These are phyloP conservation scores for Metschnikowia lunata DNA, from an alignment of 805 yeast genomes.

Conservation along the genomic window DNA sequence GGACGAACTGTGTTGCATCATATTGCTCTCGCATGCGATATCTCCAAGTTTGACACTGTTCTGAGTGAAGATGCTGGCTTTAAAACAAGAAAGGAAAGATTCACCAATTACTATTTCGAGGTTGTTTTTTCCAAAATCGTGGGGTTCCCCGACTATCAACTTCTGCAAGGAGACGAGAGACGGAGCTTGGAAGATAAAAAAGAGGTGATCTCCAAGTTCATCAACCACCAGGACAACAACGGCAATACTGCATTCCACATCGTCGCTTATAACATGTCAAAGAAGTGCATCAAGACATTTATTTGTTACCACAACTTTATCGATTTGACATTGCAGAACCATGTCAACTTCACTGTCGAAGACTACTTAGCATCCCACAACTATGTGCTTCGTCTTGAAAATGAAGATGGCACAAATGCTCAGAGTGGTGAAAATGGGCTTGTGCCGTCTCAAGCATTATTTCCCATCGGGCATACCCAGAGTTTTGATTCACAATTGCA, in stretches of 20 bases:
- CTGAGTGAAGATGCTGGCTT: conserved; percentile 5
- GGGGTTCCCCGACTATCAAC: conserved; percentile 24
- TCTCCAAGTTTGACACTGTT: conserved; percentile 6
- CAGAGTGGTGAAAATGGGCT: conserved; percentile 1
- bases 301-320: conserved; percentile 23
- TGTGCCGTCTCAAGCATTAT: conserved; percentile 1
- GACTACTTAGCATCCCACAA: conserved; percentile 28
- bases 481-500: conserved; percentile 37
- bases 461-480: conserved; percentile 16
- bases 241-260: conserved; percentile 95
- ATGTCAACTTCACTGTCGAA: conserved; percentile 23
- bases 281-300: conserved; percentile 22
- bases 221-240: conserved; percentile 85
- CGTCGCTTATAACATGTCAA: conserved; percentile 51
- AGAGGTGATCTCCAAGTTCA: conserved; percentile 42
- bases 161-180: conserved; percentile 14
- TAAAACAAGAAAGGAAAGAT: conserved; percentile 31
- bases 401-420: conserved; percentile 6
- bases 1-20: conserved; percentile 43
- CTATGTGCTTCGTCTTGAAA: conserved; percentile 23
- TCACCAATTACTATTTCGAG: conserved; percentile 38
- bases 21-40: conserved; percentile 28
- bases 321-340: conserved; percentile 23
- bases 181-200: conserved; percentile 18
- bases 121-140: conserved; percentile 31